These are phyloP conservation scores for Boletus subparvulus DNA, from an alignment of 768 basidiomycete genomes.

Conservation along the genomic window DNA sequence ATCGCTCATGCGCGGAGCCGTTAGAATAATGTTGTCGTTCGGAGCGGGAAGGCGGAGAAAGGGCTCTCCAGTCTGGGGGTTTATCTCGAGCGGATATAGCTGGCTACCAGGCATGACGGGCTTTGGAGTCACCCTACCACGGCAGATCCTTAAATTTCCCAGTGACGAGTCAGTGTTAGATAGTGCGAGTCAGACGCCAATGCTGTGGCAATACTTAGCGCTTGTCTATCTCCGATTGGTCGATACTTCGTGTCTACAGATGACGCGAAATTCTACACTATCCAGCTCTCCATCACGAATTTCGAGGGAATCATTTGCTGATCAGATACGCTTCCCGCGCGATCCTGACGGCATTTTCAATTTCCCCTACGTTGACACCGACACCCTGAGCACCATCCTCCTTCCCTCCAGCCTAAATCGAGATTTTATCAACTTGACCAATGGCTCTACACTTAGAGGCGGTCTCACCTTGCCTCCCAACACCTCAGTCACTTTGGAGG, in stretches of 20 bases:
- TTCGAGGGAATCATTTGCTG: conserved; percentile 14
- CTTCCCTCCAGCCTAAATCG: conserved; percentile 84
- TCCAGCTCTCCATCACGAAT: neutral
- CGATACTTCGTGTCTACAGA: neutral
- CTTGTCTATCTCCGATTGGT: neutral
- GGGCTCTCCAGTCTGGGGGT: conserved; percentile 46
- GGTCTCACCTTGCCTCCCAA: conserved; percentile 85
- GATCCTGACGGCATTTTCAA: conserved; percentile 63
- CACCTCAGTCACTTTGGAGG: conserved; percentile 69
- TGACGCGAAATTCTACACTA: neutral
- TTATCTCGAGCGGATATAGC: conserved; percentile 41
- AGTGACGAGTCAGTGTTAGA: neutral
- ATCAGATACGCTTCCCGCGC: conserved; percentile 46
- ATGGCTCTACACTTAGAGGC: conserved; percentile 6
- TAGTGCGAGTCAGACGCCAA: neutral
- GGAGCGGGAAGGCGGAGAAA: conserved; percentile 55
- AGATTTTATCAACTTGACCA: conserved; percentile 7
- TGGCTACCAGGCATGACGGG: conserved; percentile 22
- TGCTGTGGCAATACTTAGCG: neutral
- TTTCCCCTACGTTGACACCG: conserved; percentile 60
- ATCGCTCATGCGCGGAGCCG: conserved; percentile 53
- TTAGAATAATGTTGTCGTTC: conserved; percentile 54
- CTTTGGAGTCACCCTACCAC: neutral
- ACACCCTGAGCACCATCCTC: conserved; percentile 91
- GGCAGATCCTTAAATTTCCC: neutral